Percentiles rank a stretch among this genome's conserved stretches.
phyloP scores from a whole-genome alignment of 83 land plant genomes.

The Picea abies region DNA sequence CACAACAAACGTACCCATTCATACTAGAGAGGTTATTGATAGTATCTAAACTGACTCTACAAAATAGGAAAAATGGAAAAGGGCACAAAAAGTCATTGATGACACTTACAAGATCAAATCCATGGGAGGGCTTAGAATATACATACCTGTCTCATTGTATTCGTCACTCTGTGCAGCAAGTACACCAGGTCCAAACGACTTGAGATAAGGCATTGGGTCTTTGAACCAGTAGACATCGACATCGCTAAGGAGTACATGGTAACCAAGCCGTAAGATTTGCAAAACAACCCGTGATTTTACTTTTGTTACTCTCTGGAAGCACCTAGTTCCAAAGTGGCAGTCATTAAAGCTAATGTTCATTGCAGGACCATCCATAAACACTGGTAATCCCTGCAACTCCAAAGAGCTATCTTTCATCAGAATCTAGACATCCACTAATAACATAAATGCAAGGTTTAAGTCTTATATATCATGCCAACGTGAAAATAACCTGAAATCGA shows the following conservation, averaged over 20 bases:
- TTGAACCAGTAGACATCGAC: conserved; percentile 93
- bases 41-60: not conserved
- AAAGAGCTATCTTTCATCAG: not conserved
- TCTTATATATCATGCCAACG: not conserved
- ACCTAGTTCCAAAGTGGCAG: conserved; percentile 91
- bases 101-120: not conserved
- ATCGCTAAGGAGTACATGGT: conserved; percentile 86
- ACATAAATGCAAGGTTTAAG: not conserved
- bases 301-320: conserved; percentile 86
- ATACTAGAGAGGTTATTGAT: not conserved
- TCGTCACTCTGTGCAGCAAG: conserved; percentile 86
- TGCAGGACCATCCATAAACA: conserved; percentile 46
- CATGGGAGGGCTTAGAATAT: not conserved
- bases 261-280: conserved; percentile 72
- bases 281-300: conserved; percentile 84
- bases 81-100: not conserved
- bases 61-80: not conserved
- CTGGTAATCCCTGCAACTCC: conserved; percentile 81
- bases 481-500: not conserved
- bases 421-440: conserved; percentile 8
- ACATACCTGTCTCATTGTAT: conserved; percentile 74
- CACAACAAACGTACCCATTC: not conserved
- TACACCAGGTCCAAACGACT: conserved; percentile 63
- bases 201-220: conserved; percentile 67
- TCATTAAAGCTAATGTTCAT: conserved; percentile 72